A percentile compares a stretch with the other conserved stretches of the same genome.
Conservation (phyloP, 2,329 filamentous ascomycete genomes). For the Anthostomella pinea region DNA sequence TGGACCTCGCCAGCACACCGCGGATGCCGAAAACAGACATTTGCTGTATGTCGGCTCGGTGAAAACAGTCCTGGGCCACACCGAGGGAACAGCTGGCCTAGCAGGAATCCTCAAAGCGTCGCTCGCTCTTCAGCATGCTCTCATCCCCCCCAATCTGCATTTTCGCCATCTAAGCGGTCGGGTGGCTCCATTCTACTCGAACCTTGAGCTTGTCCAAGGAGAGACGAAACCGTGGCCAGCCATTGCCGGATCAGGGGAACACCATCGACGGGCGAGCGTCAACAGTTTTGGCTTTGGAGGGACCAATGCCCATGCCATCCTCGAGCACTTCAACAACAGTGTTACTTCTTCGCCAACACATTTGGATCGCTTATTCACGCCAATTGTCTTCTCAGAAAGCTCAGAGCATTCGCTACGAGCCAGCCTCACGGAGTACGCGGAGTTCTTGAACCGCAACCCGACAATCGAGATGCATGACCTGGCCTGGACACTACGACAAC, state of each 20-base stretch:
- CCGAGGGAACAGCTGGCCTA: conserved; percentile 27
- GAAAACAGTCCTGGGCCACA: conserved; percentile 30
- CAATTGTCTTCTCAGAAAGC: conserved; percentile 17
- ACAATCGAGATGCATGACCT: conserved; percentile 4
- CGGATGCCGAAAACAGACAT: neutral
- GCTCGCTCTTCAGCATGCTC: conserved; percentile 15
- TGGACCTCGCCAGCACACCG: neutral
- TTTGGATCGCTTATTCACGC: conserved; percentile 7
- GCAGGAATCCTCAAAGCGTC: conserved; percentile 27
- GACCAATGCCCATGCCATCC: conserved; percentile 24
- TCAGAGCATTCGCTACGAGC: conserved; percentile 8
- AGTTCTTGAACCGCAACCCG: neutral
- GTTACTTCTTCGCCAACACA: neutral
- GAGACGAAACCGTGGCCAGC: conserved; percentile 17
- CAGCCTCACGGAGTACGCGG: conserved; percentile 6
- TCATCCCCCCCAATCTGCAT: conserved; percentile 29
- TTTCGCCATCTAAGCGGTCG: conserved; percentile 30
- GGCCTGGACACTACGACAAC: conserved; percentile 11
- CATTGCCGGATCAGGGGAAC: neutral
- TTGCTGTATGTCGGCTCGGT: conserved; percentile 20
- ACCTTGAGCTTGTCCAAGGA: conserved; percentile 16
- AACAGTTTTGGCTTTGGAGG: conserved; percentile 28
- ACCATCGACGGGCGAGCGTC: conserved; percentile 16
- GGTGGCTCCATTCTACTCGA: conserved; percentile 22
- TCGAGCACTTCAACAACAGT: conserved; percentile 11